Conservation (phyloP, 306 rosid genomes). For the Hippophae gyantsensis region DNA sequence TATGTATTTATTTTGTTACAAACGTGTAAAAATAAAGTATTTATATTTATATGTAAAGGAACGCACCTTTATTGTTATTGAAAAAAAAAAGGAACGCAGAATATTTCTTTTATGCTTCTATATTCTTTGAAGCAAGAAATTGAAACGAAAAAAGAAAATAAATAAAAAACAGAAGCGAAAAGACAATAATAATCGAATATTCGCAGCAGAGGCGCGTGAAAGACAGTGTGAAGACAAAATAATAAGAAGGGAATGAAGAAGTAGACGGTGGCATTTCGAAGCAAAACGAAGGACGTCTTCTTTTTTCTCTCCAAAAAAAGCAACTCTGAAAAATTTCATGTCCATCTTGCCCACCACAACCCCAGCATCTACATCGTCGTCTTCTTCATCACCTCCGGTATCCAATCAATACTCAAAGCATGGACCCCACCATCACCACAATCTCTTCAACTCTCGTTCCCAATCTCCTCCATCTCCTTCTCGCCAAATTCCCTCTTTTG, state of each 20-base stretch:
- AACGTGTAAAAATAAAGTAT: too few relatives aligned
- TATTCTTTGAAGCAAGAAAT: too few relatives aligned
- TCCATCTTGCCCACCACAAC: conserved; percentile 89
- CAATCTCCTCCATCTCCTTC: conserved; percentile 26
- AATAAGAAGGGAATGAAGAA: background rate
- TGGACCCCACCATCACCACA: conserved; percentile 28
- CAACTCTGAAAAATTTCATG: conserved; percentile 57
- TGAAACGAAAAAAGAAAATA: too few relatives aligned
- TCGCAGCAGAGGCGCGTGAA: too few relatives aligned
- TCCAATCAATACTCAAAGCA: conserved; percentile 56
- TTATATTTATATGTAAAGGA: too few relatives aligned
- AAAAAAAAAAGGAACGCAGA: too few relatives aligned
- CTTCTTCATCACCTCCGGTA: conserved; percentile 35
- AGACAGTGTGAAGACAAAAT: too few relatives aligned
- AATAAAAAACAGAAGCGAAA: too few relatives aligned
- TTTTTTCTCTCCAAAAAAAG: conserved; percentile 5
- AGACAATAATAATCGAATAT: too few relatives aligned
- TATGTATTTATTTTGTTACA: too few relatives aligned
- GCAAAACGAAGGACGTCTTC: background rate
- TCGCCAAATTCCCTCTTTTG: conserved; percentile 26
- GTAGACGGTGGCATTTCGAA: background rate
- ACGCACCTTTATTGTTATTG: too few relatives aligned
- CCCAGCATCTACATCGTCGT: conserved; percentile 52
- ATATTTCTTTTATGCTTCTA: too few relatives aligned
- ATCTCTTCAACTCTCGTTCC: conserved; percentile 1